A percentile compares a stretch with the other conserved stretches of the same genome.
Conservation (phyloP, 495 filamentous ascomycete species). For the Sordaria brevicollis region DNA sequence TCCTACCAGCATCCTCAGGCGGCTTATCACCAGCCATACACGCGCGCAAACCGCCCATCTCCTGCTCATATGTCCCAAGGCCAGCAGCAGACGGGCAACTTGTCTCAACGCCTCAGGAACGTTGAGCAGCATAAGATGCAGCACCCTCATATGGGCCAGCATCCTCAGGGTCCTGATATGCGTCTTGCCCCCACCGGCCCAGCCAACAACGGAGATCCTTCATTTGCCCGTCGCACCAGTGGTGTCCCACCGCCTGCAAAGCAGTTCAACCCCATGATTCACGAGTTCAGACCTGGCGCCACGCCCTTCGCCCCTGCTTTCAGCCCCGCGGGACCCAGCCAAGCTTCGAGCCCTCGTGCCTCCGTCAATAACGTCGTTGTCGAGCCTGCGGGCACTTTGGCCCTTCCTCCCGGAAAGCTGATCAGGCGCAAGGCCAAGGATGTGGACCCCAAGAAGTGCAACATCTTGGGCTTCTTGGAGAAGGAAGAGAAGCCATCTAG, state of each 20-base stretch:
- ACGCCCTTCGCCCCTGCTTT: slow-evolving; percentile 55
- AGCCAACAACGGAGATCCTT: slow-evolving; percentile 34
- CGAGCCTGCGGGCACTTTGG: slow-evolving; percentile 15
- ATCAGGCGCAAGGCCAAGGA: slow-evolving; percentile 51
- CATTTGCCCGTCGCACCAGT: slow-evolving; percentile 37
- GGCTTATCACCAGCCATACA: slow-evolving; percentile 20
- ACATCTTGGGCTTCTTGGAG: slow-evolving; percentile 58
- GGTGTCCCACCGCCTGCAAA: slow-evolving; percentile 25
- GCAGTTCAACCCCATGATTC: slow-evolving; percentile 72
- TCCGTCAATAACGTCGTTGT: slow-evolving; percentile 36
- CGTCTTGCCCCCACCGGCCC: slow-evolving; percentile 44
- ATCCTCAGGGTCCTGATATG: slow-evolving; percentile 27
- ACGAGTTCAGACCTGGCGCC: slow-evolving; percentile 76
- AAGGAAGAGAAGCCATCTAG: slow-evolving; percentile 43
- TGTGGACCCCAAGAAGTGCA: slow-evolving; percentile 42
- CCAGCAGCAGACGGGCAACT: slow-evolving; percentile 22
- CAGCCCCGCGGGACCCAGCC: slow-evolving; percentile 57
- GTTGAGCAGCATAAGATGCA: slow-evolving; percentile 34
- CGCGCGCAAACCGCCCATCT: slow-evolving; percentile 25
- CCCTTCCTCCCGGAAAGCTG: slow-evolving; percentile 37
- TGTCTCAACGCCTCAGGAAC: slow-evolving; percentile 35
- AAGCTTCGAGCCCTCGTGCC: slow-evolving; percentile 54
- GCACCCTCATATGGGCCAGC: slow-evolving; percentile 28
- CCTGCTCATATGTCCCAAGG: slow-evolving; percentile 26
- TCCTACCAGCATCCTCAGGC: slow-evolving; percentile 15